These are phyloP conservation scores for Stephania yunnanensis DNA, from an alignment of 164 flowering plant species.

Conservation along the genomic window DNA sequence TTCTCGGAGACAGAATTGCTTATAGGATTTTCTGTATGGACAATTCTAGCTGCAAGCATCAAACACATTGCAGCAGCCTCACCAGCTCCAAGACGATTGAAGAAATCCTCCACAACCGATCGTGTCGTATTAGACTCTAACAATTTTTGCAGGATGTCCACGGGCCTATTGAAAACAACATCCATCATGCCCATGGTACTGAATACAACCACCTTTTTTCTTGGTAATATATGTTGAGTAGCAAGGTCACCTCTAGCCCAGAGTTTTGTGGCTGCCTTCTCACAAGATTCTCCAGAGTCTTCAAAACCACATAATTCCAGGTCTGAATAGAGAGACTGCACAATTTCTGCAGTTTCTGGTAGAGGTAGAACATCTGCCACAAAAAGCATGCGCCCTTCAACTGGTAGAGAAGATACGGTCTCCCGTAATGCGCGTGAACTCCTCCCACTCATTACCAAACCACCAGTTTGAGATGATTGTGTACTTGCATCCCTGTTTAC, in stretches of 20 bases:
- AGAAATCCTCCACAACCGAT: slow-evolving; percentile 81
- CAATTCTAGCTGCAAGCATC: slow-evolving; percentile 75
- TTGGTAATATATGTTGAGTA: slow-evolving; percentile 83
- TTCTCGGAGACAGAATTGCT: slow-evolving; percentile 73
- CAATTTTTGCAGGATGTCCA: slow-evolving; percentile 77
- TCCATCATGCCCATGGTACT: slow-evolving; percentile 98
- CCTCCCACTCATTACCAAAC: slow-evolving; percentile 46
- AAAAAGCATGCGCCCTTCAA: slow-evolving; percentile 93
- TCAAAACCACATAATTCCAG: slow-evolving; percentile 53
- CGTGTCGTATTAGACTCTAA: slow-evolving; percentile 77
- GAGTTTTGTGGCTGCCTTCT: slow-evolving; percentile 56
- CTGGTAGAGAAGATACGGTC: slow-evolving; percentile 65
- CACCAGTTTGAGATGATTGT: slow-evolving; percentile 49
- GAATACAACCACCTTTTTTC: slow-evolving; percentile 75
- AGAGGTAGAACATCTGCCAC: slow-evolving; percentile 77
- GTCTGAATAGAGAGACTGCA: slow-evolving; percentile 79
- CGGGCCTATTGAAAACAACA: slow-evolving; percentile 84
- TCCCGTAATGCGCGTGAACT: slow-evolving; percentile 76
- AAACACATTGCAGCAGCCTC: slow-evolving; percentile 98
- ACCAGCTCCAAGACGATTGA: slow-evolving; percentile 89
- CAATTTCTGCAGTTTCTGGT: slow-evolving; percentile 61
- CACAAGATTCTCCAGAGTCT: slow-evolving; percentile 51
- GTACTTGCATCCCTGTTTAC: slow-evolving; percentile 63
- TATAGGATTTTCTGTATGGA: slow-evolving; percentile 56
- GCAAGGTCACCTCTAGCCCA: slow-evolving; percentile 94